Base-by-base conservation (phyloP, 352 stramenopile genomes). In the Phytopythium vexans region DNA sequence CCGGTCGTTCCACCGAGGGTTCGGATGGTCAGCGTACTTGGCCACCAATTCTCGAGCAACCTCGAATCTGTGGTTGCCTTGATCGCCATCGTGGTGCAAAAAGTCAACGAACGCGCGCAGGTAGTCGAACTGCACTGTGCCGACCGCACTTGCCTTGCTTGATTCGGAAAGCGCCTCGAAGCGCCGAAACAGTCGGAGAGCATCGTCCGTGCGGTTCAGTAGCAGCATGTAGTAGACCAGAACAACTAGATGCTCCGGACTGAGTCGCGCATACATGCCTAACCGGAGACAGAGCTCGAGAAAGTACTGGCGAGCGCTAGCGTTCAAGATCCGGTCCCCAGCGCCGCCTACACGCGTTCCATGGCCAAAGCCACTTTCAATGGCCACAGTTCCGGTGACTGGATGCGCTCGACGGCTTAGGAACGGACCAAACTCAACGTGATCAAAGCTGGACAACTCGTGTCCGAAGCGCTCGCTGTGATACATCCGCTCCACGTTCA, bases 71-170 rank as follows among this genome's bases (percentile, higher is more conserved):
- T 9, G 38, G n/a, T n/a, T n/a, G 1, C n/a, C 34, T n/a, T 61
- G 33, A 1, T 74, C 49, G 33, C 35, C 48, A 45, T 41, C 21
- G 16, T 42, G 32, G 3, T 59, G 56, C 45, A 81, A 84, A 50
- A 85, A 80, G n/a, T n/a, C n/a, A n/a, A n/a, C n/a, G n/a, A n/a
- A n/a, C n/a, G n/a, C n/a, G n/a, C n/a, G n/a, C n/a, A 91, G 71
- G 45, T 88, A 91, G 34, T 85, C 77, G 36, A 71, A 86, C 27
- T 73, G 68, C 31, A 90, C 49, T 21, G 57, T n/a, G n/a, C n/a
- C n/a, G n/a, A n/a, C n/a, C n/a, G n/a, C n/a, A n/a, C n/a, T n/a
- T n/a, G n/a, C n/a, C n/a, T n/a, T n/a, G n/a, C n/a, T n/a, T n/a
- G n/a, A n/a, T n/a, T n/a, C n/a, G n/a, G n/a, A n/a, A n/a, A n/a